Evolutionary conservation across 2,329 filamentous ascomycete species (phyloP), one percentile per base, ranked within the genome.

Genomic region (Cryphonectria radicalis): DNA sequence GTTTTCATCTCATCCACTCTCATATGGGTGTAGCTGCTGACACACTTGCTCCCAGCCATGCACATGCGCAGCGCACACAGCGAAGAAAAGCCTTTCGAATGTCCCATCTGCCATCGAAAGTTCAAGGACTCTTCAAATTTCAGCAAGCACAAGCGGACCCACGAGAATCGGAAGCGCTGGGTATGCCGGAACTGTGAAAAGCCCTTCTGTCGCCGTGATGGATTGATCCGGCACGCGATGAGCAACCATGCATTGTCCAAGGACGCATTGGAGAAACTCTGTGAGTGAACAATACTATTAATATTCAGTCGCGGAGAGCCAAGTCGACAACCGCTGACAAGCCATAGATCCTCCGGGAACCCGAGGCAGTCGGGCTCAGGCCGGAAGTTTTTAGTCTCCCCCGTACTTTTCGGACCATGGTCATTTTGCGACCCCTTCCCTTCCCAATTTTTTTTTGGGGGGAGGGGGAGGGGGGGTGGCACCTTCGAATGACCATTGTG

Each of bases 61-160:
- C 67, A 68, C n/a, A 68, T 63, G 46, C 57, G 55, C n/a, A 68
- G 60, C n/a, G 91, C 87, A 1, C 91, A 93, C 76, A 90, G 89
- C 0, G 89, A 89, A 53, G 86, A 43, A 37, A 71, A 71, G 50
- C 71, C 66, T 25, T 62, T 69, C 40, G 53, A 63, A 50, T 73
- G 71, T 59, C 55, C 57, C 13, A 67, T 86, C 40, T 92, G 90
- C 74, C 84, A 83, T 63, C 89, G 88, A 76, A 80, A 80, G 13
- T 92, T 92, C 76, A 85, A 87, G 72, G 89, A 92, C 77, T 91
- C 89, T 0, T 91, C 89, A 4, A 92, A 91, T 75, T 80, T 91
- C 25, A 88, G 89, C 66, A 92, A 91, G 75, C 90, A 92, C 76
- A 85, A 87, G 66, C 88, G 89, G 73, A 91, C 85, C 10, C 89